phyloP scores from a whole-genome alignment of 345 rosid genomes.

The Excoecaria agallocha region DNA sequence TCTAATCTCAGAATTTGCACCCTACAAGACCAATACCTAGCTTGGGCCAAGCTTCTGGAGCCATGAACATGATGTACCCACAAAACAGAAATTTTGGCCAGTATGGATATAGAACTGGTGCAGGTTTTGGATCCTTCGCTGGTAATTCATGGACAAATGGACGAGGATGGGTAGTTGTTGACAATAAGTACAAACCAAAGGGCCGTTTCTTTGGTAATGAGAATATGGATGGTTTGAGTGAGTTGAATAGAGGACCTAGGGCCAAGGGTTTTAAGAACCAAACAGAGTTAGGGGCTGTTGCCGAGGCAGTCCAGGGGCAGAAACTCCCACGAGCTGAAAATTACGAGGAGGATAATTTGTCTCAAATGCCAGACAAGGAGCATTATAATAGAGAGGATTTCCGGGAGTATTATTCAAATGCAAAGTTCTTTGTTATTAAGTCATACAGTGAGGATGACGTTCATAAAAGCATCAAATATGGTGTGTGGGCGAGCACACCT shows the following conservation, averaged over 20 bases:
- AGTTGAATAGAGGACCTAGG: slow-evolving; percentile 80
- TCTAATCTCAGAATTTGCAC: slow-evolving; percentile 32
- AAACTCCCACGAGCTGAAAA: slow-evolving; percentile 29
- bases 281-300: slow-evolving; percentile 34
- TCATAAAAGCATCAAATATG: slow-evolving; percentile 75
- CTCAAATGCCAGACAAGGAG: slow-evolving; percentile 34
- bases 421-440: slow-evolving; percentile 68
- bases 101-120: slow-evolving; percentile 48
- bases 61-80: slow-evolving; percentile 49
- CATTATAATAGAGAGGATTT: slow-evolving; percentile 52
- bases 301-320: slow-evolving; percentile 31
- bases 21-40: slow-evolving; percentile 42
- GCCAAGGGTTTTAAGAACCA: slow-evolving; percentile 47
- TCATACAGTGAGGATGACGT: slow-evolving; percentile 87
- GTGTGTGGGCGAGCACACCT: slow-evolving; percentile 73
- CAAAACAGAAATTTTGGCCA: slow-evolving; percentile 50
- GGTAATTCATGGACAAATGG: slow-evolving; percentile 63
- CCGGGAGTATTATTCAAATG: slow-evolving; percentile 47
- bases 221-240: slow-evolving; percentile 66
- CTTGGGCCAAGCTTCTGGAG: slow-evolving; percentile 45
- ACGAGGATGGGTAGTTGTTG: slow-evolving; percentile 56
- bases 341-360: slow-evolving; percentile 30
- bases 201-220: slow-evolving; percentile 53
- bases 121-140: slow-evolving; percentile 52
- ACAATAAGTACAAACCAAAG: slow-evolving; percentile 50